These are phyloP conservation scores for Talaromyces marneffei DNA, from an alignment of 2,329 filamentous ascomycete species.

Conservation along the genomic window DNA sequence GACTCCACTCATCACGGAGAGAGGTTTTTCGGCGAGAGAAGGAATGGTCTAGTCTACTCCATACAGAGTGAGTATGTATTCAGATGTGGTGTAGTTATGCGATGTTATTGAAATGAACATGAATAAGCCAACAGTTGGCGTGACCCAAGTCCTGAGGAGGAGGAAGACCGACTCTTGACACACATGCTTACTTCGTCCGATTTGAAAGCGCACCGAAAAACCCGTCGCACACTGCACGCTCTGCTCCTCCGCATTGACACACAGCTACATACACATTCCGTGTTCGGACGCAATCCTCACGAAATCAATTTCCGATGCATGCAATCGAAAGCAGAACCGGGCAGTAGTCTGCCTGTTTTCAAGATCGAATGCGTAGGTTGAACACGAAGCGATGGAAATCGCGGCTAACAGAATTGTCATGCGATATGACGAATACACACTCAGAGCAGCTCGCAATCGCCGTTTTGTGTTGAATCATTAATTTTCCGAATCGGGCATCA, in stretches of 20 bases:
- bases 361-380: background rate
- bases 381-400: too few species aligned
- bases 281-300: background rate
- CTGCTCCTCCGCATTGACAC: background rate
- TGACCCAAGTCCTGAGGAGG: background rate
- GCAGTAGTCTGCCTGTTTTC: background rate
- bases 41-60: background rate
- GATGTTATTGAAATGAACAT: background rate
- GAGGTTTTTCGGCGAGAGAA: background rate
- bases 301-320: background rate
- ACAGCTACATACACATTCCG: background rate
- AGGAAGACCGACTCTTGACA: background rate
- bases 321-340: background rate
- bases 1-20: background rate
- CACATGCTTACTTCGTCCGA: background rate
- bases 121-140: background rate
- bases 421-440: background rate
- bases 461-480: background rate
- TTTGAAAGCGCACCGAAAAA: conserved; percentile 7
- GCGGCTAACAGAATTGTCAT: background rate
- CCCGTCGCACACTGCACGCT: conserved; percentile 8
- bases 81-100: background rate
- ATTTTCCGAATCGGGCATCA: background rate
- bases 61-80: background rate
- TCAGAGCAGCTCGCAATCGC: background rate